phyloP scores from a whole-genome alignment of 805 yeast genomes.

The Candida argentea region DNA sequence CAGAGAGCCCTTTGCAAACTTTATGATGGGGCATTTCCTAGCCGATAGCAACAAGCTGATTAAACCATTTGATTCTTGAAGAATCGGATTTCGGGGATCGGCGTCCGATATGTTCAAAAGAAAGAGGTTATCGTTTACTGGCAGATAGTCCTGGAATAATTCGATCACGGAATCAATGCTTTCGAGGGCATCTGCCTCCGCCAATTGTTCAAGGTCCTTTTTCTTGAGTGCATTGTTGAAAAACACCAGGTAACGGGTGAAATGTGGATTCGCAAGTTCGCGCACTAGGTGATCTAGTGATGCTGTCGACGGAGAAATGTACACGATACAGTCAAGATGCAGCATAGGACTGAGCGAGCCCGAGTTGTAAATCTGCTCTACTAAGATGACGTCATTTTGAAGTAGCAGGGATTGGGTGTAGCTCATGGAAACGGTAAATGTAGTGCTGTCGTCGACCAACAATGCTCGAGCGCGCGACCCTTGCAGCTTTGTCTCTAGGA shows the following conservation, averaged over 20 bases:
- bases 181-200: slow-evolving; percentile 85
- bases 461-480: slow-evolving; percentile 48
- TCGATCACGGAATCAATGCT: slow-evolving; percentile 70
- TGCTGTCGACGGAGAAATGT: slow-evolving; percentile 61
- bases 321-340: slow-evolving; percentile 73
- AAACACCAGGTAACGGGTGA: slow-evolving; percentile 64
- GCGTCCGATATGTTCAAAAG: slow-evolving; percentile 13
- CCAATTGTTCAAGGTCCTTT: slow-evolving; percentile 71
- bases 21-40: slow-evolving; percentile 67
- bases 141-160: slow-evolving; percentile 72
- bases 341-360: slow-evolving; percentile 52
- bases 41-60: slow-evolving; percentile 58
- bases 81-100: slow-evolving; percentile 25
- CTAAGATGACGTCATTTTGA: slow-evolving; percentile 73
- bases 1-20: slow-evolving; percentile 66
- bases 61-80: slow-evolving; percentile 30
- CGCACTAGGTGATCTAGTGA: slow-evolving; percentile 49
- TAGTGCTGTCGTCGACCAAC: slow-evolving; percentile 70
- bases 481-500: slow-evolving; percentile 13
- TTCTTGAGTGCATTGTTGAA: slow-evolving; percentile 73
- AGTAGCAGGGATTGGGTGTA: slow-evolving; percentile 81
- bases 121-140: slow-evolving; percentile 62
- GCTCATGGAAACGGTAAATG: slow-evolving; percentile 77
- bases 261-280: slow-evolving; percentile 73
- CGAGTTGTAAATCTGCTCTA: slow-evolving; percentile 48